phyloP scores from a whole-genome alignment of 2,329 filamentous ascomycete genomes.

The Exophiala calicioides region DNA sequence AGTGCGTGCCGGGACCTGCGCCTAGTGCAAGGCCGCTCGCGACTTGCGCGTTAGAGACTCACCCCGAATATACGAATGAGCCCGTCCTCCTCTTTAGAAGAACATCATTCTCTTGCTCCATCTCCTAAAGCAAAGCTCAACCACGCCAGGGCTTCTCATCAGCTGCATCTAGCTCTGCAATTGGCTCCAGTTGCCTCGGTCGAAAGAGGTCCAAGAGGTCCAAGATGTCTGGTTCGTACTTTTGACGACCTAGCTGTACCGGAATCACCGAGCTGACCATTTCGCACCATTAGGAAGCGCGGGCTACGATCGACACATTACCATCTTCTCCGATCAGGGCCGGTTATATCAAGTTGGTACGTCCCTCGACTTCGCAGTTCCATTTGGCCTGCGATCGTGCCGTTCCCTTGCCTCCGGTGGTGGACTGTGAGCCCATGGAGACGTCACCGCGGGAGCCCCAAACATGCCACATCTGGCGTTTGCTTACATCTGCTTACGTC shows the following conservation, averaged over 20 bases:
- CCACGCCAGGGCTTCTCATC: not conserved
- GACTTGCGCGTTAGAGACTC: constrained; percentile 13
- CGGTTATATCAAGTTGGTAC: constrained; percentile 98
- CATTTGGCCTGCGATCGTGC: too few species aligned
- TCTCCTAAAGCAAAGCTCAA: constrained; percentile 10
- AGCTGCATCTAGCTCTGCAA: constrained; percentile 15
- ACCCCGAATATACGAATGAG: constrained; percentile 1
- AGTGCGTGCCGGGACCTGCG: too few species aligned
- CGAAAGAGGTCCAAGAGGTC: constrained; percentile 23
- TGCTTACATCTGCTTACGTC: too few species aligned
- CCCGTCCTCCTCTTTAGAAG: constrained; percentile 10
- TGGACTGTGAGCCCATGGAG: not conserved
- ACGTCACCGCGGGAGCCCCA: not conserved
- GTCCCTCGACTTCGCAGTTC: constrained; percentile 42
- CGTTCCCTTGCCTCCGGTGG: not conserved
- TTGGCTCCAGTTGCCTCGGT: constrained; percentile 19
- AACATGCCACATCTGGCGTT: constrained; percentile 21
- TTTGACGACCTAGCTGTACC: constrained; percentile 23
- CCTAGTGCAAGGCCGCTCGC: too few species aligned
- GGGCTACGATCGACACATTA: constrained; percentile 98
- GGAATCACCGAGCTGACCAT: constrained; percentile 31
- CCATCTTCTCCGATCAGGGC: constrained; percentile 98
- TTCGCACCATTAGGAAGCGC: constrained; percentile 63
- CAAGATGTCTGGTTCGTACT: constrained; percentile 48
- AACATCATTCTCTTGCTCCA: constrained; percentile 3